Evolutionary conservation across 192 early-diverging fungal genomes (phyloP).

Genomic region (Coemansia sp.): DNA sequence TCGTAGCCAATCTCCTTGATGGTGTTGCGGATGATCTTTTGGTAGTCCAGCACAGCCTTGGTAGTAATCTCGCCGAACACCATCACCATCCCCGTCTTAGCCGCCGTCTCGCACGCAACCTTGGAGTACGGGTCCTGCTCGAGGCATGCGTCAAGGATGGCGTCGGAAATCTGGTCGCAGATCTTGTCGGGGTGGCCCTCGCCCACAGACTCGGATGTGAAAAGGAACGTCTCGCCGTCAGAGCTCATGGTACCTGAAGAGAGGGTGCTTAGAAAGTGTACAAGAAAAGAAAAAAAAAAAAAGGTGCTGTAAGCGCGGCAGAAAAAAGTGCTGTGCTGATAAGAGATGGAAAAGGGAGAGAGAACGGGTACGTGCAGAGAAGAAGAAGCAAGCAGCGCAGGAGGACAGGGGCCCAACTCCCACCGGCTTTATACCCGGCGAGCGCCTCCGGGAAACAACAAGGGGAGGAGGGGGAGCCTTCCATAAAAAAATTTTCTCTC

Average conservation of each 20-base stretch:
- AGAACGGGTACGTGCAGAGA: background rate
- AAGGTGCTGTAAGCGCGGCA: background rate
- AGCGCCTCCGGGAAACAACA: background rate
- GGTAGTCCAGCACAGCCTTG: slow-evolving; percentile 97
- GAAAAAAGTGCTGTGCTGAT: background rate
- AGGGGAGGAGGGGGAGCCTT: background rate
- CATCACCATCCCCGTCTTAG: slow-evolving; percentile 99
- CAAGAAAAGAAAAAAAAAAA: background rate
- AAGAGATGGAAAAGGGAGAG: slow-evolving; percentile 1
- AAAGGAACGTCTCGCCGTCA: slow-evolving; percentile 86
- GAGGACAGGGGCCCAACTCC: background rate
- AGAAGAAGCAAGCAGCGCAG: background rate
- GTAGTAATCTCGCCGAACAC: slow-evolving; percentile 99
- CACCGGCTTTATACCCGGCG: background rate
- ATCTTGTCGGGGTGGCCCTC: slow-evolving; percentile 99
- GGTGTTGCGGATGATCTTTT: slow-evolving; percentile 98
- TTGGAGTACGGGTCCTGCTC: slow-evolving; percentile 93
- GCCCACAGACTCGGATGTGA: slow-evolving; percentile 99
- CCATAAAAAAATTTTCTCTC: slow-evolving; percentile 3
- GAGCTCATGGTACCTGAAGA: slow-evolving; percentile 25
- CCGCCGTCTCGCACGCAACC: slow-evolving; percentile 99
- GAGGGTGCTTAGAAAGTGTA: slow-evolving; percentile 1
- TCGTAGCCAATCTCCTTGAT: slow-evolving; percentile 99
- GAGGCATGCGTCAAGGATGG: slow-evolving; percentile 96
- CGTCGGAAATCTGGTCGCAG: slow-evolving; percentile 99